These are phyloP conservation scores for Stachybotrys chartarum DNA, from an alignment of 2,329 filamentous ascomycete genomes.

Conservation along the genomic window DNA sequence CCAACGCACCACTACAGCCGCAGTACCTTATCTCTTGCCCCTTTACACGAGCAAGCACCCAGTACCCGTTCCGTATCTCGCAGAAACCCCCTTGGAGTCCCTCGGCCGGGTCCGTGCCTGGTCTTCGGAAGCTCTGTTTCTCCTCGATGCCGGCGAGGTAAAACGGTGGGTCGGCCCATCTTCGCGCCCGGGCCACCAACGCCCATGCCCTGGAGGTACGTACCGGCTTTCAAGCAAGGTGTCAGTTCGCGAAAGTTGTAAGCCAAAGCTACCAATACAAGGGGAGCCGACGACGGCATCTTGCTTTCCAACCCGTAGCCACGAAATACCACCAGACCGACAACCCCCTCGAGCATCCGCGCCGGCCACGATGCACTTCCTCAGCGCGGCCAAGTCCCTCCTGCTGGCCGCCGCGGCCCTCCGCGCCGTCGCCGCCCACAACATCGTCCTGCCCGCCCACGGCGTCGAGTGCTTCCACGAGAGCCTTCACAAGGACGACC, in stretches of 20 bases:
- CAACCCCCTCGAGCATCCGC: background rate
- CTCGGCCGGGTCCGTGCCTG: background rate
- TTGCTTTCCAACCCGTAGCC: background rate
- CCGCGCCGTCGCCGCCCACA: conserved; percentile 71
- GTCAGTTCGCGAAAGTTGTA: conserved; percentile 8
- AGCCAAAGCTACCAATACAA: background rate
- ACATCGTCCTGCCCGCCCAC: conserved; percentile 90
- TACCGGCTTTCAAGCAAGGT: conserved; percentile 1
- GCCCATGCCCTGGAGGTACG: background rate
- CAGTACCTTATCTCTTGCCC: background rate
- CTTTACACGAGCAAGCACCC: background rate
- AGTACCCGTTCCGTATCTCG: background rate
- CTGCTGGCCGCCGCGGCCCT: conserved; percentile 32
- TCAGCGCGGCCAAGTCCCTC: conserved; percentile 33
- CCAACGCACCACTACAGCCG: background rate
- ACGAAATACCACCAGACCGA: background rate
- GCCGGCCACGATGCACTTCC: conserved; percentile 17
- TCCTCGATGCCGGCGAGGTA: background rate
- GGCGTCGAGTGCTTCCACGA: conserved; percentile 98
- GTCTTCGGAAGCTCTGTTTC: background rate
- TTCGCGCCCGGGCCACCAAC: no score
- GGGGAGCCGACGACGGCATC: background rate
- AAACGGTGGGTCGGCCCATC: background rate
- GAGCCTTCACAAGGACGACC: conserved; percentile 83
- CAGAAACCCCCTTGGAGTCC: background rate